phyloP scores from a whole-genome alignment of 441 rosid genomes.

The Biscutella laevigata region DNA sequence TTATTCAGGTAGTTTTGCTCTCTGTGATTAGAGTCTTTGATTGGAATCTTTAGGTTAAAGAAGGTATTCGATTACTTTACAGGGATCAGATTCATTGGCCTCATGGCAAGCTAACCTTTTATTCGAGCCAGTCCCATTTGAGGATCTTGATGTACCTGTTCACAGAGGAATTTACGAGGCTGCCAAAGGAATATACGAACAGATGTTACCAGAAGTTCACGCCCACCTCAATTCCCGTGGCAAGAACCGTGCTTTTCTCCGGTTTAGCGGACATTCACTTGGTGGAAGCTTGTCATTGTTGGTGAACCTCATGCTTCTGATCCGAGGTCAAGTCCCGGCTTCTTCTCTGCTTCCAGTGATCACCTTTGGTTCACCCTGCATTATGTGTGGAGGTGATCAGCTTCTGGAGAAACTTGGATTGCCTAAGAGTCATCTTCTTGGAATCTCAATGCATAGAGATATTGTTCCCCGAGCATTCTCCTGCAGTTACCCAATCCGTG shows the following conservation, averaged over 20 bases:
- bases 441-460: conserved; percentile 72
- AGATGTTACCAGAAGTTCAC: conserved; percentile 74
- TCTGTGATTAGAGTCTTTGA: not conserved
- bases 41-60: not conserved
- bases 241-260: conserved; percentile 43
- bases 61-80: conserved; percentile 7
- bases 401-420: conserved; percentile 68
- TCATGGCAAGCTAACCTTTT: conserved; percentile 96
- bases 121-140: conserved; percentile 83
- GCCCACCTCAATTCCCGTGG: conserved; percentile 56
- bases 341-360: conserved; percentile 70
- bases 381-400: conserved; percentile 79
- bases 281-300: conserved; percentile 86
- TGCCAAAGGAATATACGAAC: conserved; percentile 78
- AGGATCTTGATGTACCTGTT: conserved; percentile 65
- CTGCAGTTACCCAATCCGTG: conserved; percentile 68
- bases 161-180: conserved; percentile 94
- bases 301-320: conserved; percentile 65
- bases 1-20: conserved; percentile 58
- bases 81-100: conserved; percentile 88
- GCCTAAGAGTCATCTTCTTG: conserved; percentile 55
- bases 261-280: conserved; percentile 85
- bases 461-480: conserved; percentile 90
- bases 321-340: conserved; percentile 66
- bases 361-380: conserved; percentile 80